Base-by-base conservation (phyloP, 305 asterid genomes). In the Vinca major region DNA sequence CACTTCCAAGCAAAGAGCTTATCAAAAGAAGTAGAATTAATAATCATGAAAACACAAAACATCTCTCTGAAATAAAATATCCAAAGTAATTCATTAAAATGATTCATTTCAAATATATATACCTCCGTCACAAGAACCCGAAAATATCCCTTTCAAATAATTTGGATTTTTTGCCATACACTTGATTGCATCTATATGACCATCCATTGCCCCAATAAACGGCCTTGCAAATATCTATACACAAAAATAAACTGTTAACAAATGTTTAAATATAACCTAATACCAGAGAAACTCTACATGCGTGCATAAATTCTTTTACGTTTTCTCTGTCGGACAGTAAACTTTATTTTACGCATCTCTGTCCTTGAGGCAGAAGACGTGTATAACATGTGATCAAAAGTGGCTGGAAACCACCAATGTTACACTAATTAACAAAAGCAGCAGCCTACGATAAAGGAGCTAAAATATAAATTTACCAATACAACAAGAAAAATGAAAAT, bases 101-200 rank as follows among this genome's bases (percentile, higher is more conserved):
- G 20, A 55, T 20, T 8, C n/a, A 55, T 20, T 39, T 10, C 3
- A 39, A 37, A 37, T 5, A 5, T 10, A 2, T 3, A 63, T 79
- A 92, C 97, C 98, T 80, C 98, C 98, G 56, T 93, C 97, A 95
- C 84, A 85, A 16, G 98, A 90, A 44, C 95, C 97, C 0, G 98
- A 93, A 78, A 90, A 90, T 20, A 93, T 65, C 64, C 97, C 88
- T 79, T 87, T 89, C 52, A 93, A 73, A 72, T 87, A 86, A 77
- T 82, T 82, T 2, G 94, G 95, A 72, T 90, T 89, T 83, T 85
- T 93, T 10, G 96, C 97, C 96, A 93, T 89, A 65, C 86, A 81
- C 21, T 97, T 90, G 72, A 93, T 79, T 12, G 92, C 85, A 82
- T 93, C 97, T 63, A 84, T 78, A 70, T 93, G 98, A 62, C 97